These are phyloP conservation scores for Centaurea solstitialis DNA, from an alignment of 129 eudicot genomes.

Conservation along the genomic window DNA sequence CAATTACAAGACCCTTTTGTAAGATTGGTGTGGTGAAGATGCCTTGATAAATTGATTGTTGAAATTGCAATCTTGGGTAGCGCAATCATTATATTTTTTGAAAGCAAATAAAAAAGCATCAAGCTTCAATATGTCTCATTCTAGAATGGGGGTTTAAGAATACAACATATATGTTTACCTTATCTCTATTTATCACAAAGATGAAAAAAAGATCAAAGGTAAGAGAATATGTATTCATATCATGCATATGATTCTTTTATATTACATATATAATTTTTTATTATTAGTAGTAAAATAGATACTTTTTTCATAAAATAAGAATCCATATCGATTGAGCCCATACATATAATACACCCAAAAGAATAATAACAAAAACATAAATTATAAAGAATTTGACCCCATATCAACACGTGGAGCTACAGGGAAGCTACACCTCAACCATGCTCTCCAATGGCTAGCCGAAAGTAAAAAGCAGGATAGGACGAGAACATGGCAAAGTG, in stretches of 20 bases:
- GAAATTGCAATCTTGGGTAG: neutral
- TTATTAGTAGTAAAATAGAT: neutral
- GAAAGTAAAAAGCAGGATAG: neutral
- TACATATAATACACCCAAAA: neutral
- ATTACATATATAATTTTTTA: neutral
- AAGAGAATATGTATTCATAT: neutral
- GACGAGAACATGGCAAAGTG: neutral
- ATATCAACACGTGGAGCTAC: neutral
- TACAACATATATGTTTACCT: too few species aligned
- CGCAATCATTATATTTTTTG: neutral
- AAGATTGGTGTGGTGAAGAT: too few species aligned
- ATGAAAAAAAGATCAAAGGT: too few species aligned
- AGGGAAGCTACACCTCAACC: neutral
- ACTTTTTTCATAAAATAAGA: neutral
- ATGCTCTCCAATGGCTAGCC: neutral
- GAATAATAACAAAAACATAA: neutral
- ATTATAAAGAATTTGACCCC: neutral
- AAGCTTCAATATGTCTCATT: neutral
- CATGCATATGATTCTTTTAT: neutral
- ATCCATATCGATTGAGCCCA: neutral
- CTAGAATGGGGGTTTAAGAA: neutral
- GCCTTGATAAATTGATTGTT: neutral
- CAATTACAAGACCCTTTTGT: too few species aligned
- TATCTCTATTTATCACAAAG: neutral
- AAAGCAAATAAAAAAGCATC: neutral